These are phyloP conservation scores for Rostrohypoxylon terebratum DNA, from an alignment of 495 filamentous ascomycete species.

Conservation along the genomic window DNA sequence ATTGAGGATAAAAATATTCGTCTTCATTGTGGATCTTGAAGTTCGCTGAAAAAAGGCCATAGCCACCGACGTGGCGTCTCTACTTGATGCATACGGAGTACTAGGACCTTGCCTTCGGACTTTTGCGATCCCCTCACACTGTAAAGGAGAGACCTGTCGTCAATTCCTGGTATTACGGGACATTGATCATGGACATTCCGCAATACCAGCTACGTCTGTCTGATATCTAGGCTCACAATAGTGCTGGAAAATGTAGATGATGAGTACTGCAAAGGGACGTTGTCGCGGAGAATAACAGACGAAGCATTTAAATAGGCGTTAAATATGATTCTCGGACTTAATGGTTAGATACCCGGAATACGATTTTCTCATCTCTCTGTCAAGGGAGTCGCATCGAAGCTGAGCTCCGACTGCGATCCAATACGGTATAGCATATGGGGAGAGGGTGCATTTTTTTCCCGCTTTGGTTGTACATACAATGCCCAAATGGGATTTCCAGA, in stretches of 20 bases:
- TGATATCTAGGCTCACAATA: neutral
- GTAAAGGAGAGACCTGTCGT: neutral
- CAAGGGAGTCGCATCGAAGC: constrained; percentile 13
- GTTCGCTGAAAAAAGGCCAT: neutral
- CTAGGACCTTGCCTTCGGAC: neutral
- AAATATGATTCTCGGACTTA: constrained; percentile 4
- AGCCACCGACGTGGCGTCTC: neutral
- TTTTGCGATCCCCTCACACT: neutral
- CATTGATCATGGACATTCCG: neutral
- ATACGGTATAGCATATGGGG: constrained; percentile 18
- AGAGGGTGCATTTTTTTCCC: neutral
- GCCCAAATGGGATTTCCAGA: neutral
- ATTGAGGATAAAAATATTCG: neutral
- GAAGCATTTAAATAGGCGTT: constrained; percentile 3
- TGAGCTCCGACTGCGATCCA: constrained; percentile 19
- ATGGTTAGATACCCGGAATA: constrained; percentile 24
- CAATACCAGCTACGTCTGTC: neutral
- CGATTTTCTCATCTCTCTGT: constrained; percentile 11
- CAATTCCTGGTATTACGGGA: neutral
- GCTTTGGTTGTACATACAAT: constrained; percentile 17
- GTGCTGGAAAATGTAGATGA: neutral
- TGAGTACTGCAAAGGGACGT: neutral
- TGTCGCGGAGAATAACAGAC: neutral
- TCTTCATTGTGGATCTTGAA: neutral
- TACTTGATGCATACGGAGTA: neutral